These are phyloP conservation scores for Cyberlindnera suaveolens DNA, from an alignment of 805 yeast genomes.

Conservation along the genomic window DNA sequence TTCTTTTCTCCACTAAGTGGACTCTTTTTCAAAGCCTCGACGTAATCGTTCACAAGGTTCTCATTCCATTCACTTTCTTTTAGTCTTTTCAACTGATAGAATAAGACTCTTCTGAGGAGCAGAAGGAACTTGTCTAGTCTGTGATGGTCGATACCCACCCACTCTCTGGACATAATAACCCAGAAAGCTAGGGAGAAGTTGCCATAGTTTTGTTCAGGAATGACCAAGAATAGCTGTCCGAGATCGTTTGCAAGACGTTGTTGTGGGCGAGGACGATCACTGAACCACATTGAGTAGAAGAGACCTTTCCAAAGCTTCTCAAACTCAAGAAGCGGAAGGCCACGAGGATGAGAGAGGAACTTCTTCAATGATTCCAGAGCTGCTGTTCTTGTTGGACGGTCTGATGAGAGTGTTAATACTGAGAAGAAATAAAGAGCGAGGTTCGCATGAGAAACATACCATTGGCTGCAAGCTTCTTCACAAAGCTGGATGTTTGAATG, in stretches of 20 bases:
- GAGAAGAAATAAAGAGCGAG: background rate
- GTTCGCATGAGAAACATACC: conserved; percentile 28
- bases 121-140: conserved; percentile 84
- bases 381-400: conserved; percentile 64
- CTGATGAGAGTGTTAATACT: conserved; percentile 19
- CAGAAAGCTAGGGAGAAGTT: conserved; percentile 72
- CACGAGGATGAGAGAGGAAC: conserved; percentile 39
- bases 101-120: conserved; percentile 70
- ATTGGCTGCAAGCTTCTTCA: conserved; percentile 80
- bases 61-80: conserved; percentile 48
- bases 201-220: conserved; percentile 37
- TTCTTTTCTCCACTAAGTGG: conserved; percentile 55
- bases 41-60: conserved; percentile 38
- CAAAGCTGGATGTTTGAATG: conserved; percentile 46
- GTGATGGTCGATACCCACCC: conserved; percentile 77
- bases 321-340: conserved; percentile 36
- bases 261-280: conserved; percentile 91
- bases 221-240: conserved; percentile 46
- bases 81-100: conserved; percentile 56
- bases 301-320: conserved; percentile 96
- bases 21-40: conserved; percentile 33
- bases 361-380: conserved; percentile 62
- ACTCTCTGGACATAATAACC: conserved; percentile 70
- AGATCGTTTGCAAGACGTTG: conserved; percentile 72
- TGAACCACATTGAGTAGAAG: conserved; percentile 92